Percentiles rank a stretch among this genome's conserved stretches.
These are phyloP conservation scores for Kluyveromyces marxianus DNA, from an alignment of 1,139 yeast species.

Conservation along the genomic window DNA sequence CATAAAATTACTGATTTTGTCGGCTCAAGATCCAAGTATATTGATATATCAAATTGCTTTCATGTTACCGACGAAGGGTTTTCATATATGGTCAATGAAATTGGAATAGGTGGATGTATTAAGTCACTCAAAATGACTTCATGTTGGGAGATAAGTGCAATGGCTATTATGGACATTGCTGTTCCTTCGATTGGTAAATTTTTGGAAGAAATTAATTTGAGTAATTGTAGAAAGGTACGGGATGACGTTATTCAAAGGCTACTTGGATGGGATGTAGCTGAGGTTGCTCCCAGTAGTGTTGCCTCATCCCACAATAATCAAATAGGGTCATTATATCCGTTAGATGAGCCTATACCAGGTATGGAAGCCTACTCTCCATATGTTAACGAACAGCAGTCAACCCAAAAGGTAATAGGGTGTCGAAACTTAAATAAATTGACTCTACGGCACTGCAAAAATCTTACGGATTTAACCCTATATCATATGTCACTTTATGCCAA, in stretches of 20 bases:
- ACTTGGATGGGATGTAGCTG: constrained; percentile 42
- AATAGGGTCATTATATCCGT: constrained; percentile 2
- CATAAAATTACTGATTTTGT: constrained; percentile 59
- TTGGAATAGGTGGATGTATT: constrained; percentile 58
- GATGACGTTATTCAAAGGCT: constrained; percentile 64
- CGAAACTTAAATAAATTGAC: constrained; percentile 45
- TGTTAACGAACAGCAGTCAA: neutral
- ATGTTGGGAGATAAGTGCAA: constrained; percentile 71
- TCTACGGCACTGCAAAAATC: constrained; percentile 65
- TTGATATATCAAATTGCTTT: constrained; percentile 65
- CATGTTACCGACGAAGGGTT: constrained; percentile 73
- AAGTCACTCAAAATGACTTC: constrained; percentile 52
- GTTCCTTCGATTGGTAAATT: constrained; percentile 56
- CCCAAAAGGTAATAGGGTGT: constrained; percentile 44
- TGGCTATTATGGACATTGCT: constrained; percentile 73
- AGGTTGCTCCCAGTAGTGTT: neutral
- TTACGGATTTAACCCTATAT: constrained; percentile 60
- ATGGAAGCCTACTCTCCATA: constrained; percentile 21
- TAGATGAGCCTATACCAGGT: constrained; percentile 18
- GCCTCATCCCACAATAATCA: neutral
- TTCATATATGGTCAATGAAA: constrained; percentile 59
- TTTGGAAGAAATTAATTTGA: constrained; percentile 53
- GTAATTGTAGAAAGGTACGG: constrained; percentile 66
- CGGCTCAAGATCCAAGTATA: constrained; percentile 54
- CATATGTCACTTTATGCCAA: constrained; percentile 55